These are phyloP conservation scores for Metschnikowia corniflorae DNA, from an alignment of 805 yeast genomes.

Conservation along the genomic window DNA sequence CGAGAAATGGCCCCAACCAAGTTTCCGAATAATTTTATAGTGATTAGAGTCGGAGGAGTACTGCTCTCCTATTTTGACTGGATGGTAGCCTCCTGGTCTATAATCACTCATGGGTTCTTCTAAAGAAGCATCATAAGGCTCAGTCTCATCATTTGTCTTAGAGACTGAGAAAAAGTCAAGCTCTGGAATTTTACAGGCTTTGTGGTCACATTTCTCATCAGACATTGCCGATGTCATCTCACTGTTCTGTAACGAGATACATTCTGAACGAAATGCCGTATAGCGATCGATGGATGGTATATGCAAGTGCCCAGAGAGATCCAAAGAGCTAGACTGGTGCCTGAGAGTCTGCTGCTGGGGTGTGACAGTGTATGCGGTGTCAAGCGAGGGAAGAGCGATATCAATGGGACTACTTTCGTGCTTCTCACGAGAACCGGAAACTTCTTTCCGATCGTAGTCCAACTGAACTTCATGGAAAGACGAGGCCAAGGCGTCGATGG, in stretches of 20 bases:
- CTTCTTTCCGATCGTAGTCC: not conserved
- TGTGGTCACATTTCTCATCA: too few species aligned
- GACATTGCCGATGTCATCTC: conserved; percentile 32
- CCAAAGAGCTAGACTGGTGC: conserved; percentile 4
- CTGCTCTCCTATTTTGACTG: conserved; percentile 82
- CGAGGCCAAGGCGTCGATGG: conserved; percentile 12
- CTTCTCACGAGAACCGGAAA: not conserved
- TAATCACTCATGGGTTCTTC: conserved; percentile 89
- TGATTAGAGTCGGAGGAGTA: conserved; percentile 60
- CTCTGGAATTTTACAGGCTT: too few species aligned
- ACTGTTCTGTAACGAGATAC: conserved; percentile 35
- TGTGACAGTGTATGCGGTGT: not conserved
- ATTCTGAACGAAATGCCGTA: conserved; percentile 33
- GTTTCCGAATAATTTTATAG: conserved; percentile 77
- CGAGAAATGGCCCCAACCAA: conserved; percentile 99
- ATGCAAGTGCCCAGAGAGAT: not conserved
- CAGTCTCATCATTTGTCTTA: not conserved
- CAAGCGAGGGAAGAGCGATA: not conserved
- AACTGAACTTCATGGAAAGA: conserved; percentile 7
- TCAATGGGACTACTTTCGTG: not conserved
- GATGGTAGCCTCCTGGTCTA: conserved; percentile 92
- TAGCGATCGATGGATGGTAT: conserved; percentile 13
- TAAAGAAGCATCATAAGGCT: conserved; percentile 26
- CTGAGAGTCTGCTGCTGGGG: conserved; percentile 3
- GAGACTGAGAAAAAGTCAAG: conserved; percentile 13